phyloP scores from a whole-genome alignment of 148 eudicot genomes.

The Mesembryanthemum crystallinum region DNA sequence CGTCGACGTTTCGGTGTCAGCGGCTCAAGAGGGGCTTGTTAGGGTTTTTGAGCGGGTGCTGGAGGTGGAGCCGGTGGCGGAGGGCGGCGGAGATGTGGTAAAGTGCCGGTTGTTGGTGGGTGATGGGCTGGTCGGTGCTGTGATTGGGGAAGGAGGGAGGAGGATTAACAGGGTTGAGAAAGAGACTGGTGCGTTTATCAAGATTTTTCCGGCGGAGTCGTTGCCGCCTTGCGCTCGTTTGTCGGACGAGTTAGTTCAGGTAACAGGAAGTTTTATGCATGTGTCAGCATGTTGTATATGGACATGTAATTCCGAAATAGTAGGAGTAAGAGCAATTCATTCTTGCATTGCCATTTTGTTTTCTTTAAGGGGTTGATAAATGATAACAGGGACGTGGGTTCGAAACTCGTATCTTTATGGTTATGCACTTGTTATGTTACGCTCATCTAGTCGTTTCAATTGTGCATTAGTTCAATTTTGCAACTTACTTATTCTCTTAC shows the following conservation, averaged over 20 bases:
- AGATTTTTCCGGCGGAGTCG: slow-evolving; percentile 25
- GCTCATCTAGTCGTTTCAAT: too few species aligned
- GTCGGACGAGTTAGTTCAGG: slow-evolving; percentile 44
- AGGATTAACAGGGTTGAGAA: slow-evolving; percentile 25
- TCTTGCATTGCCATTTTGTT: too few species aligned
- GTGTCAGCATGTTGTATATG: too few species aligned
- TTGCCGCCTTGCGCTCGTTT: slow-evolving; percentile 29
- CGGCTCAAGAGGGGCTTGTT: slow-evolving; percentile 43
- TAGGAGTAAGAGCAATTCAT: too few species aligned
- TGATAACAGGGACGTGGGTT: too few species aligned
- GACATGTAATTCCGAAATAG: too few species aligned
- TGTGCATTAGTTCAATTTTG: too few species aligned
- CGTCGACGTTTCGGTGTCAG: slow-evolving; percentile 32
- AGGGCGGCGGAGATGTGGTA: background rate
- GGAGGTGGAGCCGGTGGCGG: slow-evolving; percentile 10
- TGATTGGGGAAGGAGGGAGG: slow-evolving; percentile 40
- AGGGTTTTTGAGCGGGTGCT: slow-evolving; percentile 52
- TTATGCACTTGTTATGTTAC: too few species aligned
- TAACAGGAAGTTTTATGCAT: background rate
- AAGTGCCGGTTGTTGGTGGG: slow-evolving; percentile 38
- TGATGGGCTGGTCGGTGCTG: slow-evolving; percentile 31
- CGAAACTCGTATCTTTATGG: too few species aligned
- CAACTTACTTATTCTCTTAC: too few species aligned
- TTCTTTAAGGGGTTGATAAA: too few species aligned
- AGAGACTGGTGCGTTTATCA: slow-evolving; percentile 22